A percentile compares a stretch with the other conserved stretches of the same genome.
These are phyloP conservation scores for Isabelozyma heimii DNA, from an alignment of 805 yeast species.

Conservation along the genomic window DNA sequence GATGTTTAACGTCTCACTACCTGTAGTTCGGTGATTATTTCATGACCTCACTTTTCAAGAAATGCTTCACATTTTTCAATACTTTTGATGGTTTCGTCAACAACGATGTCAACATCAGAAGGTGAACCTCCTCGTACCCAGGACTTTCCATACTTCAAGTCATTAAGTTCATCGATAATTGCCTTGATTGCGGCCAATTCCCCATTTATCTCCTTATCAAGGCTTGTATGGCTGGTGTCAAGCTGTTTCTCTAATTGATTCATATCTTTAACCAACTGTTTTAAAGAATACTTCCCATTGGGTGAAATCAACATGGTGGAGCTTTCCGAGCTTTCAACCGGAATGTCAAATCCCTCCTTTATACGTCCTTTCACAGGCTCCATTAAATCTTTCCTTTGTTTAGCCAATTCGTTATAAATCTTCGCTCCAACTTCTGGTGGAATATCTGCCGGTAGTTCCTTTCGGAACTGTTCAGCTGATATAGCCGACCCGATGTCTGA, in stretches of 20 bases:
- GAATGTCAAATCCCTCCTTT: conserved; percentile 18
- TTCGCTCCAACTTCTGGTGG: conserved; percentile 1
- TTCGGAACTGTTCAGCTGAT: conserved; percentile 16
- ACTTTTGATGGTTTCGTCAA: conserved; percentile 12
- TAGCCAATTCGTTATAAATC: conserved; percentile 10
- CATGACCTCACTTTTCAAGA: conserved; percentile 1
- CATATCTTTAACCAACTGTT: conserved; percentile 15
- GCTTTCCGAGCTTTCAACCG: conserved; percentile 9
- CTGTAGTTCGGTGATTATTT: background rate
- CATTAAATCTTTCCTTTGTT: conserved; percentile 7
- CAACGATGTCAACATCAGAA: conserved; percentile 11
- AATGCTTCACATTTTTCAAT: conserved; percentile 7
- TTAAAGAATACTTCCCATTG: conserved; percentile 6
- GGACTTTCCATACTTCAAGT: conserved; percentile 20
- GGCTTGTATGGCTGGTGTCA: conserved; percentile 14
- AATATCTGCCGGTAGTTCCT: conserved; percentile 10
- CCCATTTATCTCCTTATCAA: conserved; percentile 12
- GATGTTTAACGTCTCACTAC: no score
- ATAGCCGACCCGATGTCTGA: conserved; percentile 14
- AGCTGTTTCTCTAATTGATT: conserved; percentile 21
- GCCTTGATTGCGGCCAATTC: conserved; percentile 12
- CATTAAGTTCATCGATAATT: conserved; percentile 22
- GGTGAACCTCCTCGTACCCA: conserved; percentile 12
- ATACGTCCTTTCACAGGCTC: conserved; percentile 9
- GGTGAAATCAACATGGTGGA: background rate